Evolutionary conservation across 805 yeast genomes (phyloP).

Genomic region (Wickerhamomyces chambardii): DNA sequence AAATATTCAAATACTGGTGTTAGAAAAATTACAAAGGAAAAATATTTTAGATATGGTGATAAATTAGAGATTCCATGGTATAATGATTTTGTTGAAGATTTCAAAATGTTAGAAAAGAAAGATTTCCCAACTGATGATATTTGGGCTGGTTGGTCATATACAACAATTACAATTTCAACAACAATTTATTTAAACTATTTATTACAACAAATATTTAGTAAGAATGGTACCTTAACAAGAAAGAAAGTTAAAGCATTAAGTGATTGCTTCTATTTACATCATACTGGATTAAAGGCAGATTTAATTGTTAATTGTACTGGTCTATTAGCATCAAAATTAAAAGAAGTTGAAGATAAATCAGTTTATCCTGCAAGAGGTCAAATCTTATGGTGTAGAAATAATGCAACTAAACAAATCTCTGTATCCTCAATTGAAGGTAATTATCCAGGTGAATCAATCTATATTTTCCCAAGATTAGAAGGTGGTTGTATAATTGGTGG

Average conservation of each 20-base stretch:
- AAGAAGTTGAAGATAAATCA: slow-evolving; percentile 34
- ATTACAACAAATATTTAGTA: slow-evolving; percentile 30
- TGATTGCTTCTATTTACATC: slow-evolving; percentile 38
- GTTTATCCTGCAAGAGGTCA: slow-evolving; percentile 54
- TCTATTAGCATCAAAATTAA: slow-evolving; percentile 31
- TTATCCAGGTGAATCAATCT: slow-evolving; percentile 35
- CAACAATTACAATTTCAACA: slow-evolving; percentile 51
- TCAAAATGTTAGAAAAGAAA: slow-evolving; percentile 19
- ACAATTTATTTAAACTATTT: slow-evolving; percentile 47
- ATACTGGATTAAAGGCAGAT: slow-evolving; percentile 30
- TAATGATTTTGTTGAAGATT: slow-evolving; percentile 30
- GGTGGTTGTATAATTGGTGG: slow-evolving; percentile 72
- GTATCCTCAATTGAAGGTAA: slow-evolving; percentile 18
- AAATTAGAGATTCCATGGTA: slow-evolving; percentile 39
- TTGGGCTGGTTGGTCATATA: slow-evolving; percentile 39
- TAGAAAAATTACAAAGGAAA: slow-evolving; percentile 13
- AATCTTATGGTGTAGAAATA: slow-evolving; percentile 29
- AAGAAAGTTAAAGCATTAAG: slow-evolving; percentile 30
- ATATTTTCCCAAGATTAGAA: slow-evolving; percentile 63
- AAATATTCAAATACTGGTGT: slow-evolving; percentile 43
- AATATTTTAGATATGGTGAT: slow-evolving; percentile 9
- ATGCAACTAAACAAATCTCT: slow-evolving; percentile 12
- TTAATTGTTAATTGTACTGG: slow-evolving; percentile 54
- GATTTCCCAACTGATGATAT: slow-evolving; percentile 23
- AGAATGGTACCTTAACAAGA: slow-evolving; percentile 42